Percentiles rank a stretch among this genome's conserved stretches.
Evolutionary conservation across 176 grass and related monocot genomes (phyloP).

Genomic region (Hyparrhenia diplandra): DNA sequence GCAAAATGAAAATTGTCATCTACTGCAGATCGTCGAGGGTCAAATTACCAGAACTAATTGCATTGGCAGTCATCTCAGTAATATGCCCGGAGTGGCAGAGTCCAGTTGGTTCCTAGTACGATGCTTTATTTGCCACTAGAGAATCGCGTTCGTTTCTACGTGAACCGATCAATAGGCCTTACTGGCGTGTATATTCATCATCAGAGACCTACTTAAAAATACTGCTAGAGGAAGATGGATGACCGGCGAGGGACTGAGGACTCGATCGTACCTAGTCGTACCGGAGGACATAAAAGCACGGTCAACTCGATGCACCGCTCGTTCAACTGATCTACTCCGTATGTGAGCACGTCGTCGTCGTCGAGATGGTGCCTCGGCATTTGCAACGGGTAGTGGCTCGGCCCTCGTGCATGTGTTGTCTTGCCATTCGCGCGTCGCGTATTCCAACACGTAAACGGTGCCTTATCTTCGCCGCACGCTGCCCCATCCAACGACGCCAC

Average conservation of each 20-base stretch:
- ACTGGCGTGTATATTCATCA: too few species aligned
- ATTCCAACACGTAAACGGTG: constrained; percentile 4
- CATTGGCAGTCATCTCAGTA: background rate
- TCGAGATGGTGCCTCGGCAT: background rate
- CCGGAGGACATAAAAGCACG: background rate
- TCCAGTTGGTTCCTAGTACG: too few species aligned
- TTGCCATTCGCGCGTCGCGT: background rate
- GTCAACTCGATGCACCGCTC: constrained; percentile 1
- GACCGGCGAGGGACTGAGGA: background rate
- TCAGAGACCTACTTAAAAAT: background rate
- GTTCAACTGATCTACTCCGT: background rate
- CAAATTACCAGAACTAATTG: too few species aligned
- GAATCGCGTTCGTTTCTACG: too few species aligned
- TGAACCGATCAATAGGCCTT: too few species aligned
- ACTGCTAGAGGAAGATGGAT: background rate
- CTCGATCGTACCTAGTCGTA: background rate
- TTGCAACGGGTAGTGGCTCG: background rate
- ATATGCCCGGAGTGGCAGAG: too few species aligned
- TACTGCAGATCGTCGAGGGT: background rate
- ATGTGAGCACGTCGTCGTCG: background rate
- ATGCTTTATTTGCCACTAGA: too few species aligned
- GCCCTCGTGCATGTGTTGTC: background rate
- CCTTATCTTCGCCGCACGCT: constrained; percentile 32
- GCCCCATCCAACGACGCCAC: too few species aligned
- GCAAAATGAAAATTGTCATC: background rate